A percentile compares a stretch with the other conserved stretches of the same genome.
Evolutionary conservation across 495 filamentous ascomycete species (phyloP).

Genomic region (Astrocystis sublimbata): DNA sequence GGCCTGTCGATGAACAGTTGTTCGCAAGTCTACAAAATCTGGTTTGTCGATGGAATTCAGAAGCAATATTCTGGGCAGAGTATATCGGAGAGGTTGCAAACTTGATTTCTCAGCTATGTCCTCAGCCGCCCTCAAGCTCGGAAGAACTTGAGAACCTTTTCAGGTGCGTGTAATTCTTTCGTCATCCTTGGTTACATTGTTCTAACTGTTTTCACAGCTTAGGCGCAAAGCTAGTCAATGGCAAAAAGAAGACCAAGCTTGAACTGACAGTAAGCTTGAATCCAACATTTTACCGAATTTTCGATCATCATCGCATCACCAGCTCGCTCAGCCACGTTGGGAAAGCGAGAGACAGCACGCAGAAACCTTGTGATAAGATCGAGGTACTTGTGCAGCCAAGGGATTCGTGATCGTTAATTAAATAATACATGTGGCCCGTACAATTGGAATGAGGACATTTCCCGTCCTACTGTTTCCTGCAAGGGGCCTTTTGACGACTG

Average conservation of each 20-base stretch:
- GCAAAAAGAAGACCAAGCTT: constrained; percentile 33
- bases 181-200: not conserved
- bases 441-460: not conserved
- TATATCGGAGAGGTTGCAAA: constrained; percentile 45
- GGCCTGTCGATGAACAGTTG: constrained; percentile 47
- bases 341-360: constrained; percentile 27
- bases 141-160: constrained; percentile 27
- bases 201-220: constrained; percentile 30
- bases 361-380: constrained; percentile 27
- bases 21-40: constrained; percentile 40
- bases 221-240: constrained; percentile 23
- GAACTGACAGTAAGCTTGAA: constrained; percentile 34
- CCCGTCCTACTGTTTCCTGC: not conserved
- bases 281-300: constrained; percentile 19
- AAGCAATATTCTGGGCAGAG: constrained; percentile 46
- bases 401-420: constrained; percentile 15
- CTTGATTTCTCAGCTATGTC: constrained; percentile 36
- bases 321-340: constrained; percentile 34
- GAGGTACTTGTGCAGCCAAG: constrained; percentile 25
- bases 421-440: not conserved
- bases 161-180: constrained; percentile 27
- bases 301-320: constrained; percentile 29
- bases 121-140: constrained; percentile 30
- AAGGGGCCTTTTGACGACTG: not conserved
- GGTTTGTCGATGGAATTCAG: constrained; percentile 31